Evolutionary conservation across 371 early-diverging fungal species (phyloP).

Genomic region (Cokeromyces recurvatus): DNA sequence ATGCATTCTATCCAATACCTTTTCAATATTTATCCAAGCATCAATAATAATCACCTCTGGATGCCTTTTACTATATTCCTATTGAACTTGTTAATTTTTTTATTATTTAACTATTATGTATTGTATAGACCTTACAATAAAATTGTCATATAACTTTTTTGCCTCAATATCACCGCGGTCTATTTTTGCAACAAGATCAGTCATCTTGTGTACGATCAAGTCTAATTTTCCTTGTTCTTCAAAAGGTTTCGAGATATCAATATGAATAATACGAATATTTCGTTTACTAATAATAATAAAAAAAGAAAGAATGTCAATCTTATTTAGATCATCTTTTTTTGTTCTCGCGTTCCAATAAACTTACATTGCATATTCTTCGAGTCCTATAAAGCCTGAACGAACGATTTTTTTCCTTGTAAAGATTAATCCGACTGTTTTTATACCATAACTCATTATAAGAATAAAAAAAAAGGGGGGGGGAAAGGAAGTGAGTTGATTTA

Average conservation of each 20-base stretch:
- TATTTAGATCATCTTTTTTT: too few relatives aligned
- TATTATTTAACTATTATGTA: background rate
- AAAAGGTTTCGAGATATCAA: slow-evolving; percentile 36
- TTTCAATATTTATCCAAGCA: slow-evolving; percentile 32
- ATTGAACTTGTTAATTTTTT: background rate
- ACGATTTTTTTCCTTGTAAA: slow-evolving; percentile 36
- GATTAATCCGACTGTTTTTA: slow-evolving; percentile 36
- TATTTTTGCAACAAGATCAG: slow-evolving; percentile 35
- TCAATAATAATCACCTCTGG: slow-evolving; percentile 33
- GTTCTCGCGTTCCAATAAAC: background rate
- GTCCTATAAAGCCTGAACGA: slow-evolving; percentile 36
- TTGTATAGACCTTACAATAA: slow-evolving; percentile 18
- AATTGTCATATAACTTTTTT: slow-evolving; percentile 20
- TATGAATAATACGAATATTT: slow-evolving; percentile 26
- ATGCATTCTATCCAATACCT: slow-evolving; percentile 30
- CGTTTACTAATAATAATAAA: slow-evolving; percentile 17
- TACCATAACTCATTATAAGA: slow-evolving; percentile 12
- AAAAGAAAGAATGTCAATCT: background rate
- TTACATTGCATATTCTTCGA: slow-evolving; percentile 40
- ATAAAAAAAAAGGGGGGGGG: too few relatives aligned
- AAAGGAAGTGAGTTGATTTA: too few relatives aligned
- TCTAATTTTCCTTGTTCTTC: slow-evolving; percentile 33
- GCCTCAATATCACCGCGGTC: slow-evolving; percentile 30
- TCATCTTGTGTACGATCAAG: slow-evolving; percentile 47
- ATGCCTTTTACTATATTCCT: slow-evolving; percentile 27